phyloP scores from a whole-genome alignment of 495 filamentous ascomycete species.

The Letharia columbiana region DNA sequence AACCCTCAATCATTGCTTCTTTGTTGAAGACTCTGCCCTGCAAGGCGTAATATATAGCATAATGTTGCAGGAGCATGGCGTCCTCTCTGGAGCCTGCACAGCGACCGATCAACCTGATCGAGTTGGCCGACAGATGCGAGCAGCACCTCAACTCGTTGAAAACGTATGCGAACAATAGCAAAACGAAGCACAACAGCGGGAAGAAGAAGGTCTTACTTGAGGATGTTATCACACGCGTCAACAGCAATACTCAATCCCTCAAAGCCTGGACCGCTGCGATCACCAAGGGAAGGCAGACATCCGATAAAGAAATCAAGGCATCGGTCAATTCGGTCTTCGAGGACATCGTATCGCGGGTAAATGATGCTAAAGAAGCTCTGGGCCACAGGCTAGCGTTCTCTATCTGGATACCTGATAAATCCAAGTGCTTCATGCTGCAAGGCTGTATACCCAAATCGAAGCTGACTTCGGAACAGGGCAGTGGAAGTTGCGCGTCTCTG shows the following conservation, averaged over 20 bases:
- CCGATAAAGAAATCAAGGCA: not conserved
- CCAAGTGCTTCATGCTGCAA: not conserved
- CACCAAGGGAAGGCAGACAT: slow-evolving; percentile 7
- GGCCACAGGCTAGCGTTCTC: not conserved
- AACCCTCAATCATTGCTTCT: not conserved
- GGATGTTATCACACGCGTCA: slow-evolving; percentile 1
- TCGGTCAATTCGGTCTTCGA: not conserved
- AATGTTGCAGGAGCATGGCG: slow-evolving; percentile 7
- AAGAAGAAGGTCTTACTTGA: slow-evolving; percentile 2
- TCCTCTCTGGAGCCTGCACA: not conserved
- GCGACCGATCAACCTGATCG: slow-evolving; percentile 4
- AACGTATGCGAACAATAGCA: slow-evolving; percentile 2
- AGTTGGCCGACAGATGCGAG: slow-evolving; percentile 3
- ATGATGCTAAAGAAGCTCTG: not conserved
- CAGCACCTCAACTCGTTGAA: not conserved
- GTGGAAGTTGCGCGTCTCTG: slow-evolving; percentile 1
- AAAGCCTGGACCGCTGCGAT: too few species aligned
- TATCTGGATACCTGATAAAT: not conserved
- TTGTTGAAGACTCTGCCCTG: not conserved
- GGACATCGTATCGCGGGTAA: not conserved
- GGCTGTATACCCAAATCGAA: not conserved
- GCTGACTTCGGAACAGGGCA: not conserved
- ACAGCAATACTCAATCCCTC: slow-evolving; percentile 2
- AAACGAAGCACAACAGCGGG: slow-evolving; percentile 4
- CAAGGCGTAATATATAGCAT: not conserved